Base-by-base conservation (phyloP, 1,139 yeast genomes). In the Candida sp. region DNA sequence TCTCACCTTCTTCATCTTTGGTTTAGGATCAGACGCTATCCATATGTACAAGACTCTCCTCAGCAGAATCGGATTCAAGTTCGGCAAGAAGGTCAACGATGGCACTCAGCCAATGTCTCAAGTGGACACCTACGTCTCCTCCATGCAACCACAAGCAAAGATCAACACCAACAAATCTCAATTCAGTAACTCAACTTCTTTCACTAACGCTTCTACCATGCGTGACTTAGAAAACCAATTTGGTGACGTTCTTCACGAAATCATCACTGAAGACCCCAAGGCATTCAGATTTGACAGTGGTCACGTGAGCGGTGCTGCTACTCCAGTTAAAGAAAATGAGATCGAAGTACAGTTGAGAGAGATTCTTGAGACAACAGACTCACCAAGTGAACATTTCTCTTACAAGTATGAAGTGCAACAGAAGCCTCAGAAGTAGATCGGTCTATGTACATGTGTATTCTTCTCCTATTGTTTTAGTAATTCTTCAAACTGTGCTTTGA, bases 21-120 rank as follows among this genome's bases (percentile, higher is more conserved):
- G 97, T 0, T 64, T 90, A 39, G 96, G 97, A 1, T 62, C 84
- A 4, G 96, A 90, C 61, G 90, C 94, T 1, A 59, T 85, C 23
- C 63, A 65, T 6, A 81, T 88, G 85, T 90, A 90, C 59, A 72
- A 61, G 50, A 39, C 54, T 0, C 49, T 58, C 22, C 54, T 67
- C 9, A 39, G 34, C 42, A 44, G 34, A 26, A 42, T 59, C 6
- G 50, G 45, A 5, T 27, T 34, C n/a, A 26, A n/a, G 26, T 17
- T 61, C 28, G 56, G 62, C n/a, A 42, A 51, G 45, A 54, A 49
- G 27, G 41, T 38, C 27, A 23, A 23, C 5, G 34, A 33, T n/a
- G 45, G n/a, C 3, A 8, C 31, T 6, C n/a, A 48, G n/a, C 43
- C 49, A 33, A 43, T 45, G 42, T 46, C 54, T 7, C 45, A 41